phyloP scores from a whole-genome alignment of 148 eudicot genomes.

The Simmondsia chinensis region DNA sequence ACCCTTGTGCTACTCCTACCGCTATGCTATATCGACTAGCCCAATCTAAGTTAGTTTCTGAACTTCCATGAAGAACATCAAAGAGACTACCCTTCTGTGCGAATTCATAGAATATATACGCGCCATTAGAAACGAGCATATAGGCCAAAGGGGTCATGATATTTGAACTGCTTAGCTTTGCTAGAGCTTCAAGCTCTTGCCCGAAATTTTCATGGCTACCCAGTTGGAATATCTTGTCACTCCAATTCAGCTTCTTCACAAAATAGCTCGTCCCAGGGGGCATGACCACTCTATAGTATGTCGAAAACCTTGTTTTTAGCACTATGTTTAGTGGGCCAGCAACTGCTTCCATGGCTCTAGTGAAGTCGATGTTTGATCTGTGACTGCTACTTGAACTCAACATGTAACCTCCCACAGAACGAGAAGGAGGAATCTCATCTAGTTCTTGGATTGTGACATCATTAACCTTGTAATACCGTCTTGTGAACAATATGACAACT shows the following conservation, averaged over 20 bases:
- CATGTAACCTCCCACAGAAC: conserved; percentile 27
- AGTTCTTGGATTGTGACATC: conserved; percentile 21
- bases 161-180: conserved; percentile 64
- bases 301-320: conserved; percentile 49
- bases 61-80: conserved; percentile 45
- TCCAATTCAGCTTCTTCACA: conserved; percentile 73
- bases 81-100: conserved; percentile 53
- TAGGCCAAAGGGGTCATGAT: conserved; percentile 84
- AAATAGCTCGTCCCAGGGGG: conserved; percentile 60
- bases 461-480: conserved; percentile 22
- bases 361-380: conserved; percentile 60
- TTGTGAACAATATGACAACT: conserved; percentile 29
- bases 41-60: conserved; percentile 55
- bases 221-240: conserved; percentile 47
- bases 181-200: conserved; percentile 50
- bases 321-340: conserved; percentile 28
- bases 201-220: conserved; percentile 44
- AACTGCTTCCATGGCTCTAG: conserved; percentile 56
- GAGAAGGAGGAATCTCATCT: conserved; percentile 23
- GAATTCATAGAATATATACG: conserved; percentile 64
- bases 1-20: conserved; percentile 71
- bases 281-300: conserved; percentile 66
- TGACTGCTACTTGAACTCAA: conserved; percentile 46
- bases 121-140: conserved; percentile 43
- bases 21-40: conserved; percentile 74